Base-by-base conservation (phyloP, 202 grass and related monocot genomes). In the Schoenoplectus triqueter region DNA sequence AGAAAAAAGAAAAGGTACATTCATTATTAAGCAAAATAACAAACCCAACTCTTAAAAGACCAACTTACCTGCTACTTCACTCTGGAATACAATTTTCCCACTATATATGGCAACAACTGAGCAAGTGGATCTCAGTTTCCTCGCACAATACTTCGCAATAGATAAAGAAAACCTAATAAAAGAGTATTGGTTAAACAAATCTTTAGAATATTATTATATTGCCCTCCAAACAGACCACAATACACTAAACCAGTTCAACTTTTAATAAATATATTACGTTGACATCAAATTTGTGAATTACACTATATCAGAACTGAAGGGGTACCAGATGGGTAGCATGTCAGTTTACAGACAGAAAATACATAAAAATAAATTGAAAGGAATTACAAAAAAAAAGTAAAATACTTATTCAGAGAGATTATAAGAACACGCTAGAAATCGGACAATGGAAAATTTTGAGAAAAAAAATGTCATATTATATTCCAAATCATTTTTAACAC, bases 71-170 rank as follows among this genome's bases (percentile, higher is more conserved):
- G 77, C 85, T 3, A 89, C 75, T 70, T 91, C 89, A 57, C 90
- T 94, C 10, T 73, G 85, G 81, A 91, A 99, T 70, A 96, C 89
- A 59, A 99, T 92, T 89, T 96, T 99, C 44, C 97, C 97, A 21
- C 86, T 87, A 22, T 82, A 90, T 86, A 99, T 86, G 0, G 93
- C 93, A 2, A 99, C 66, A 82, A 97, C 90, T 0, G 87, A 88
- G 13, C 97, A 99, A 18, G 89, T 86, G 10, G 71, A 79, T 0
- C 83, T 75, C 57, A 99, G 89, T 83, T 95, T 99, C 90, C 92
- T 99, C 2, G 93, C 86, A 22, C 97, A 99, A 51, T 96, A 90
- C 73, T 99, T 99, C 20, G 97, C 92, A 14, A 97, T 88, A 0
- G 90, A 91, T 51, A 88, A 82, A 6, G 81, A 76, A 72, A 89